These are phyloP conservation scores for Nasturtium officinale DNA, from an alignment of 345 rosid genomes.

Conservation along the genomic window DNA sequence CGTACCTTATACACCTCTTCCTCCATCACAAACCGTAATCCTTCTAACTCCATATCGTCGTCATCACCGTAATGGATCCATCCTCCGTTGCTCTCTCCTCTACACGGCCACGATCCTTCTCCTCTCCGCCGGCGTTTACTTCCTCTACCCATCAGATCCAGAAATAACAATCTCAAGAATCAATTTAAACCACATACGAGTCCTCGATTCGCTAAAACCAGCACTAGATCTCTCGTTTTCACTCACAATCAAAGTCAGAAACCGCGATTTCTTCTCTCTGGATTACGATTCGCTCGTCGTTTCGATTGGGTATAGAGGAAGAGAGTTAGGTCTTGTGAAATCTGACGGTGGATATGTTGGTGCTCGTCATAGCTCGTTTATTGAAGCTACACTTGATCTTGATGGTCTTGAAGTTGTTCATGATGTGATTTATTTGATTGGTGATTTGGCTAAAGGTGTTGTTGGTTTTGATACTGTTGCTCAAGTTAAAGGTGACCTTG, in stretches of 20 bases:
- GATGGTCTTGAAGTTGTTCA: constrained; percentile 66
- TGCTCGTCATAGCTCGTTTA: constrained; percentile 64
- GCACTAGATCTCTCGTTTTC: constrained; percentile 74
- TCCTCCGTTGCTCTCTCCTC: constrained; percentile 48
- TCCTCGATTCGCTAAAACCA: constrained; percentile 50
- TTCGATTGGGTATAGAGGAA: constrained; percentile 77
- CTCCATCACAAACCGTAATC: no score
- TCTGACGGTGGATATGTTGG: constrained; percentile 57
- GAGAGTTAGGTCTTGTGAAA: constrained; percentile 65
- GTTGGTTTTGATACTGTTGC: constrained; percentile 69
- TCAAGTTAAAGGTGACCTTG: constrained; percentile 58
- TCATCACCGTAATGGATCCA: constrained; percentile 27
- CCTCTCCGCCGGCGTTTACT: constrained; percentile 53
- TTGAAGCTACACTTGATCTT: constrained; percentile 71
- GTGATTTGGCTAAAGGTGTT: constrained; percentile 66
- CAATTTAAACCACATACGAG: constrained; percentile 58
- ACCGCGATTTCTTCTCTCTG: constrained; percentile 69
- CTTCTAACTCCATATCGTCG: constrained; percentile 37
- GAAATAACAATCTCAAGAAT: constrained; percentile 54
- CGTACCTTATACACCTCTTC: no score
- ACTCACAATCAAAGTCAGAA: constrained; percentile 60
- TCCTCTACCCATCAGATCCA: constrained; percentile 79
- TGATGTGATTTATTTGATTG: constrained; percentile 75
- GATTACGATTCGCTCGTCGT: constrained; percentile 46
- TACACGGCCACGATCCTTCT: constrained; percentile 53